A percentile compares a stretch with the other conserved stretches of the same genome.
phyloP scores from a whole-genome alignment of 768 basidiomycete genomes.

The Wakefieldia striispora region DNA sequence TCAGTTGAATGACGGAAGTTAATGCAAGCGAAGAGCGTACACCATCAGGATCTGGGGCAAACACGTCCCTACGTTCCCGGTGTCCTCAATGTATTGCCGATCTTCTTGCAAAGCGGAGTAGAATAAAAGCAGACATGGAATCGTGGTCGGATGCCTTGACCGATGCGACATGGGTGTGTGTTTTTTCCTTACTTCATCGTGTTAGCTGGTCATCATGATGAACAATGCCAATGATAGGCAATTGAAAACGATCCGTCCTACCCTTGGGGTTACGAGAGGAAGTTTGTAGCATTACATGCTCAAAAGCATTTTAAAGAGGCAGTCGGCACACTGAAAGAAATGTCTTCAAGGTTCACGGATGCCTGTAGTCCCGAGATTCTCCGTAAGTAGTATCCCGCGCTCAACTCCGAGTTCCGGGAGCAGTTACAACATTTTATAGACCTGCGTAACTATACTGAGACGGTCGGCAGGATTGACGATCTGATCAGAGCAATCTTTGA shows the following conservation, averaged over 20 bases:
- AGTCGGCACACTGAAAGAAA: background rate
- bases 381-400: too few relatives aligned
- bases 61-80: background rate
- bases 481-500: too few relatives aligned
- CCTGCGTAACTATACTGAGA: too few relatives aligned
- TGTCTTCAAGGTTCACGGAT: background rate
- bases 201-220: background rate
- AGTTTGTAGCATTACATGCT: conserved; percentile 2
- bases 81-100: background rate
- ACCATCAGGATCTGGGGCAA: background rate
- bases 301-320: background rate
- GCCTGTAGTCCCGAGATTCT: background rate
- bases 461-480: too few relatives aligned
- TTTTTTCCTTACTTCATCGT: background rate
- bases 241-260: background rate
- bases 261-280: conserved; percentile 1
- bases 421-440: too few relatives aligned
- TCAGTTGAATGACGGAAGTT: background rate
- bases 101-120: conserved; percentile 11
- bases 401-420: too few relatives aligned
- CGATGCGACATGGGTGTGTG: conserved; percentile 8
- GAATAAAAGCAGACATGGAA: background rate
- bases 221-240: background rate
- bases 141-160: background rate
- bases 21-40: background rate